Base-by-base conservation (phyloP, 768 basidiomycete genomes). In the Podaxis sp. region DNA sequence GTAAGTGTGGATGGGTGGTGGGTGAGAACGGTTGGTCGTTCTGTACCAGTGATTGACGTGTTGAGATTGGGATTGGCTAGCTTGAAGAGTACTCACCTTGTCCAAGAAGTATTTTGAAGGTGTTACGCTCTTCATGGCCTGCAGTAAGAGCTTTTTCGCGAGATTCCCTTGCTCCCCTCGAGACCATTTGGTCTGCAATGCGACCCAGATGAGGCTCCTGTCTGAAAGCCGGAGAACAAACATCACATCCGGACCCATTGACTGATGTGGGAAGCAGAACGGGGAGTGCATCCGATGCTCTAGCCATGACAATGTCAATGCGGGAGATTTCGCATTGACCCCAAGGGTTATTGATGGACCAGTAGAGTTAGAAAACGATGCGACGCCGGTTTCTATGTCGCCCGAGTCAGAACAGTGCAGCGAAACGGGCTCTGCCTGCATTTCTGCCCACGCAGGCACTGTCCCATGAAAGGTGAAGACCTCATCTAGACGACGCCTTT, bases 241-340 rank as follows among this genome's bases (percentile, higher is more conserved):
- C 9, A 82, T 50, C 3, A 79, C 65, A 64, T 81, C 79, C 0
- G 80, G 80, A 1, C 79, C 79, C 79, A 80, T 79, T 0, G 68
- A 67, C 2, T 50, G 63, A 40, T 76, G 74, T 1, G 80, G 80
- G 63, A 80, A 78, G 58, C 79, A 80, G 29, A 81, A 69, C 1
- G 79, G 72, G 2, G 74, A 66, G 33, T 72, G 68, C 1, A 59
- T 67, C 1, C 60, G 52, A 54, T 78, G 76, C 2, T 65, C 63
- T 11, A 81, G 66, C 79, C 80, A 82, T 1, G 66, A 61, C 0
- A 72, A 60, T 1, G 76, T 75, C 55, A 71, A 69, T 43, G 73
- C 72, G 0, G 74, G 69, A 0, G 72, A 72, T 63, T 79, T 75
- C 9, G 76, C 74, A 57, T 77, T 75, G 11, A 70, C 66, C 1